phyloP scores from a whole-genome alignment of 495 filamentous ascomycete species.

The Aspergillus panamensis region DNA sequence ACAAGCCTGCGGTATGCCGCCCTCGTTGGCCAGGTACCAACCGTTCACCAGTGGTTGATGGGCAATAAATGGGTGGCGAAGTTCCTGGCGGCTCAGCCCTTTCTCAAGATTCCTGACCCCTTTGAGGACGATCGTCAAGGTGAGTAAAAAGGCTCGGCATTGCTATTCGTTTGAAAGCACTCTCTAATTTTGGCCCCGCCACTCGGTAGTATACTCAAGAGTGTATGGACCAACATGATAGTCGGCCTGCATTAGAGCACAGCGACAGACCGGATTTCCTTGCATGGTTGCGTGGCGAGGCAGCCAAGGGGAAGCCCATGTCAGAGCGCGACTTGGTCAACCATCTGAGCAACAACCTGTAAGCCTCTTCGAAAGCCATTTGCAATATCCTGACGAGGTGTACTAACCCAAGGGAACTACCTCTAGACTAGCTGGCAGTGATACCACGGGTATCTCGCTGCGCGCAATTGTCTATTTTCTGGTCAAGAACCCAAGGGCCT shows the following conservation, averaged over 20 bases:
- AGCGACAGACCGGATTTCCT: constrained; percentile 28
- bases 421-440: constrained; percentile 36
- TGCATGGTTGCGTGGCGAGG: constrained; percentile 30
- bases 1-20: background rate
- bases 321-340: constrained; percentile 28
- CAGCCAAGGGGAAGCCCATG: constrained; percentile 18
- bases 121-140: background rate
- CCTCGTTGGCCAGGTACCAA: background rate
- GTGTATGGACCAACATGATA: background rate
- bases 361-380: constrained; percentile 24
- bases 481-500: constrained; percentile 46
- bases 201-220: background rate
- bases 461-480: constrained; percentile 60
- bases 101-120: background rate
- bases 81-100: background rate
- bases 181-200: too few relatives aligned
- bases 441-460: constrained; percentile 59
- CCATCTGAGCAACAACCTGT: constrained; percentile 20
- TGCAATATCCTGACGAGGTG: background rate
- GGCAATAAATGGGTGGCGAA: background rate
- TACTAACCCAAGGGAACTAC: too few relatives aligned
- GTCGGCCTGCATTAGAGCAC: constrained; percentile 11
- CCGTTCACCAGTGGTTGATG: background rate
- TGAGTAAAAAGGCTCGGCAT: too few relatives aligned
- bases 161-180: background rate